phyloP scores from a whole-genome alignment of 2,329 filamentous ascomycete genomes.

The Alternaria sp. region DNA sequence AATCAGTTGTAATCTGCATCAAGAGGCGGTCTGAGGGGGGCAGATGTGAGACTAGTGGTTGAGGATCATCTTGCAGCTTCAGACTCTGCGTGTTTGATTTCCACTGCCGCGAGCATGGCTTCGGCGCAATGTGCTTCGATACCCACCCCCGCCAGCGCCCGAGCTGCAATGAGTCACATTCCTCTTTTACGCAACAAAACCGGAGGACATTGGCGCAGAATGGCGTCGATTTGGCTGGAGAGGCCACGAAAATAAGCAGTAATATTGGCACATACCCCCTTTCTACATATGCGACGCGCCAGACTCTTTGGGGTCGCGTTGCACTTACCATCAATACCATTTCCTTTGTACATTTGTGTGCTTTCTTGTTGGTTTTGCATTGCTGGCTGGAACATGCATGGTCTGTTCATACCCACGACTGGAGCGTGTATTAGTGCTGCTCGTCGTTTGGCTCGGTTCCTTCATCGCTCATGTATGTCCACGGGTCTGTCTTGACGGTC shows the following conservation, averaged over 20 bases:
- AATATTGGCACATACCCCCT: slow-evolving; percentile 43
- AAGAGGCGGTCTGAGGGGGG: slow-evolving; percentile 27
- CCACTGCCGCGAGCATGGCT: slow-evolving; percentile 7
- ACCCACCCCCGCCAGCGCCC: slow-evolving; percentile 7
- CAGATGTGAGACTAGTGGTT: slow-evolving; percentile 8
- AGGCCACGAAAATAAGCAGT: slow-evolving; percentile 34
- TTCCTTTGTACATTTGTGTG: slow-evolving; percentile 41
- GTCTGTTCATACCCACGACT: slow-evolving; percentile 21
- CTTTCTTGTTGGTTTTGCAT: slow-evolving; percentile 39
- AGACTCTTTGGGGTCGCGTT: slow-evolving; percentile 12
- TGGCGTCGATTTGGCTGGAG: slow-evolving; percentile 18
- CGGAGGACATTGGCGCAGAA: slow-evolving; percentile 18
- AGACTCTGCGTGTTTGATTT: slow-evolving; percentile 5
- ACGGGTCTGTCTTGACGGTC: slow-evolving; percentile 11
- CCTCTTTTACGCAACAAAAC: slow-evolving; percentile 19
- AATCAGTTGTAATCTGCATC: slow-evolving; percentile 53
- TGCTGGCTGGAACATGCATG: slow-evolving; percentile 37
- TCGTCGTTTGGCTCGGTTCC: slow-evolving; percentile 11
- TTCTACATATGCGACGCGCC: slow-evolving; percentile 22
- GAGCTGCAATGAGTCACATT: slow-evolving; percentile 8
- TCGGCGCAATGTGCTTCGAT: slow-evolving; percentile 8
- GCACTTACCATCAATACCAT: slow-evolving; percentile 34
- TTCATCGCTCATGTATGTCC: slow-evolving; percentile 9
- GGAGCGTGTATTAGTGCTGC: slow-evolving; percentile 32
- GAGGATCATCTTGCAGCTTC: slow-evolving; percentile 6